These are phyloP conservation scores for Quercus tomentella DNA, from an alignment of 331 rosid genomes.

Conservation along the genomic window DNA sequence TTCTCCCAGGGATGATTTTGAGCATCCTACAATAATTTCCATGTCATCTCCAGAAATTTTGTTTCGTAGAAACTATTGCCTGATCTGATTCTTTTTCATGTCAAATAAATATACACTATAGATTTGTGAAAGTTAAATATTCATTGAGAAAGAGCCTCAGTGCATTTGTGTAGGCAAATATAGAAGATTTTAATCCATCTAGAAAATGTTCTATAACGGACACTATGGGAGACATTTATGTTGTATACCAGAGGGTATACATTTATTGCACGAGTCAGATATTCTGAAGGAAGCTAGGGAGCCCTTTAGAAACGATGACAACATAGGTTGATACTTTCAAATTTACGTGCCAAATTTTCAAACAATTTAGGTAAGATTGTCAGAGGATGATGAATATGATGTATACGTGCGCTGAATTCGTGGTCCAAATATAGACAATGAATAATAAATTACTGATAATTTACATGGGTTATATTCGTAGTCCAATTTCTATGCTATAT, in stretches of 20 bases:
- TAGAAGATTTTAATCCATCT: too few species aligned
- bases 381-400: background rate
- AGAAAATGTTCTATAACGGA: too few species aligned
- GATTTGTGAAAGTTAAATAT: too few species aligned
- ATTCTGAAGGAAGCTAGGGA: background rate
- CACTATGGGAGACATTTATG: background rate
- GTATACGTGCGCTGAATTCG: background rate
- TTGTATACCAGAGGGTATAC: background rate
- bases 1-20: too few species aligned
- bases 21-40: background rate
- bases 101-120: too few species aligned
- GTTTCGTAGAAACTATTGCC: background rate
- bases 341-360: conserved; percentile 1
- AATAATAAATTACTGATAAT: too few species aligned
- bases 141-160: too few species aligned
- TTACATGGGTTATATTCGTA: too few species aligned
- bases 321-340: background rate
- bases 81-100: background rate
- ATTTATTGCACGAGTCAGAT: background rate
- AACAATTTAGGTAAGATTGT: conserved; percentile 8
- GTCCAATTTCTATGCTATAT: background rate
- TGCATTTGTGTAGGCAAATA: too few species aligned
- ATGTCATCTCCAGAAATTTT: background rate
- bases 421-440: background rate
- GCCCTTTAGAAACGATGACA: background rate